Base-by-base conservation (phyloP, 257 asterid genomes). In the Solanum arcanum region DNA sequence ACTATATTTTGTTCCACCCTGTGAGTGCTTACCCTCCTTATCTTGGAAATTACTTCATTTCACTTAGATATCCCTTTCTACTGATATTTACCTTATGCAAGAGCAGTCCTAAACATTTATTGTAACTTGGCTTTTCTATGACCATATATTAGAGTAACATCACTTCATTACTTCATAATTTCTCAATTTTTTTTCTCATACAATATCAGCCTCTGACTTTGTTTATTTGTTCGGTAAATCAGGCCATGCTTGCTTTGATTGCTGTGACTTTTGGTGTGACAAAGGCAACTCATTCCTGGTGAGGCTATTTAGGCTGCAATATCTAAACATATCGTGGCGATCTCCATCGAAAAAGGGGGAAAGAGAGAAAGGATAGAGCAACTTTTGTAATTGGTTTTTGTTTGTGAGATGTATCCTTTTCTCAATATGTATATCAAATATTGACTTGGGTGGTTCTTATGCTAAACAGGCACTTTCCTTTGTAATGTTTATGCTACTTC, bases 221-320 rank as follows among this genome's bases (percentile, higher is more conserved):
- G 70, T 62, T 27, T 27, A 64, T 87, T 37, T n/a, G 33, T 62
- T 66, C 35, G 47, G 16, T 82, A 35, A 74, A 25, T 47, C 95
- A 96, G 98, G 96, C 98, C 68, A 66, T 94, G 83, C 91, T 96
- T 18, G 96, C 98, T 75, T 84, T 94, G 62, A 87, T 96, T 88
- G 96, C 97, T 83, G 91, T 96, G 86, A 94, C 94, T 86, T 92
- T 96, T 76, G 98, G 99, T 64, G 94, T 93, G 88, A 94, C 98
- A 6, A 93, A 69, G 91, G 93, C 87, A 18, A 89, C 91, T 86
- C 91, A 91, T 87, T 86, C 95, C 52, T 96, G 98, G 98, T 96
- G 95, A 66, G 60, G 83, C 86, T 66, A n/a, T 12, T 10, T 27
- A 60, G 29, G 49, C 84, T 69, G 84, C 64, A 72, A 69, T 21